Percentiles rank a stretch among this genome's conserved stretches.
phyloP scores from a whole-genome alignment of 2,329 filamentous ascomycete species.

The Talaromyces sp. region DNA sequence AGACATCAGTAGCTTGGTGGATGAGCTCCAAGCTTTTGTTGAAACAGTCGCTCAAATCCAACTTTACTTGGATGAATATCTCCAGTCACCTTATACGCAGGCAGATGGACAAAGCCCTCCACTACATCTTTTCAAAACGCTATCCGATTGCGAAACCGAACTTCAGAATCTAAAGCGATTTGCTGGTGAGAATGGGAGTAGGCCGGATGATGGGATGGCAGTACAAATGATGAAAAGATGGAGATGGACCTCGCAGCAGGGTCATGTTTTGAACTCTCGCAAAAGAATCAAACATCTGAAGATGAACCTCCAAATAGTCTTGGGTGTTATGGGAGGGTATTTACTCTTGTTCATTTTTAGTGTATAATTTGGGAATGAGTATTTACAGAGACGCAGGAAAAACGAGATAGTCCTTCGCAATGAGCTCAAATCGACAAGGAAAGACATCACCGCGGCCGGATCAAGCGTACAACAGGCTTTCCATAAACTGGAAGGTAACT shows the following conservation, averaged over 20 bases:
- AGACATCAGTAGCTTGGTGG: not conserved
- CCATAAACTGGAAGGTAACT: not conserved
- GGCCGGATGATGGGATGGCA: not conserved
- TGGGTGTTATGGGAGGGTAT: not conserved
- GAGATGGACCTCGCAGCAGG: not conserved
- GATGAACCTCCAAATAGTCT: not conserved
- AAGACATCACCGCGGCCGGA: not conserved
- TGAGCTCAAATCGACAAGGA: not conserved
- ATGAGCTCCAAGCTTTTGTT: not conserved
- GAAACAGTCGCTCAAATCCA: not conserved
- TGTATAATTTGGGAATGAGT: not conserved
- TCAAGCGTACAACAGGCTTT: not conserved
- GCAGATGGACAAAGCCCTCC: not conserved
- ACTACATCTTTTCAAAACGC: not conserved
- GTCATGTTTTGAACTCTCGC: not conserved
- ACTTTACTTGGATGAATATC: not conserved
- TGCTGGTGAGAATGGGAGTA: not conserved
- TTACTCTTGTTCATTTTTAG: too few relatives aligned
- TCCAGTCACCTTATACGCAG: not conserved
- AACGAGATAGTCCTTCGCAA: not conserved
- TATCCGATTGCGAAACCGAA: not conserved
- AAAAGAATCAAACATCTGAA: not conserved
- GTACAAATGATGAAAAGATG: not conserved
- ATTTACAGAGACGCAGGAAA: not conserved
- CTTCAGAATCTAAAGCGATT: not conserved